A percentile compares a stretch with the other conserved stretches of the same genome.
These are phyloP conservation scores for Cenchrus purpureus DNA, from an alignment of 176 grass and related monocot genomes.

Conservation along the genomic window DNA sequence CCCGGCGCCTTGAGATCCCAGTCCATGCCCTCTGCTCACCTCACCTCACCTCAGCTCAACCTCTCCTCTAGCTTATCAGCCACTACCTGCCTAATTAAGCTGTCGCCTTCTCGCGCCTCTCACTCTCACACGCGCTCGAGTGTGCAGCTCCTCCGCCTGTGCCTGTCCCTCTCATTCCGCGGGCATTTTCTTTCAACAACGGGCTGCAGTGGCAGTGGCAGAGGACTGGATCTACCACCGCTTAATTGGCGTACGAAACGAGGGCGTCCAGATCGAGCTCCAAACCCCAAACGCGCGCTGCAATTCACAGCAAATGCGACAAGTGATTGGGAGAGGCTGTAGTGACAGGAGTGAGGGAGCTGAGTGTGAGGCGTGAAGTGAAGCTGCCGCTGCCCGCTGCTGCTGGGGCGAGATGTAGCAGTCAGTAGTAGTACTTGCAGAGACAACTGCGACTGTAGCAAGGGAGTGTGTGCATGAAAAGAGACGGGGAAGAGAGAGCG, in stretches of 20 bases:
- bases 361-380: neutral
- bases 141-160: neutral
- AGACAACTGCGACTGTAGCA: constrained; percentile 28
- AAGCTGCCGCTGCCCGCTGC: neutral
- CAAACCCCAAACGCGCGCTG: neutral
- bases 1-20: constrained; percentile 84
- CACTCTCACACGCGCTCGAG: neutral
- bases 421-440: constrained; percentile 49
- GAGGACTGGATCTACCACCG: constrained; percentile 7
- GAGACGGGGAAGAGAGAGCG: neutral
- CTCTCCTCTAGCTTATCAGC: constrained; percentile 16
- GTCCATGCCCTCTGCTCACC: constrained; percentile 55
- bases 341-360: neutral
- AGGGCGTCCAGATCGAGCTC: constrained; percentile 1
- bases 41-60: neutral
- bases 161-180: constrained; percentile 37
- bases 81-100: neutral
- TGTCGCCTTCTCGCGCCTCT: neutral
- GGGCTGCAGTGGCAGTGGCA: neutral
- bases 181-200: constrained; percentile 27
- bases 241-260: neutral
- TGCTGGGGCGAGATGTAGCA: neutral
- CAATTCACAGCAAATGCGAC: neutral
- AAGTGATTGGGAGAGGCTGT: too few relatives aligned
- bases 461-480: constrained; percentile 12